Percentiles rank a stretch among this genome's conserved stretches.
Conservation (phyloP, 2,329 filamentous ascomycete genomes). For the Colletotrichum zoysiae region DNA sequence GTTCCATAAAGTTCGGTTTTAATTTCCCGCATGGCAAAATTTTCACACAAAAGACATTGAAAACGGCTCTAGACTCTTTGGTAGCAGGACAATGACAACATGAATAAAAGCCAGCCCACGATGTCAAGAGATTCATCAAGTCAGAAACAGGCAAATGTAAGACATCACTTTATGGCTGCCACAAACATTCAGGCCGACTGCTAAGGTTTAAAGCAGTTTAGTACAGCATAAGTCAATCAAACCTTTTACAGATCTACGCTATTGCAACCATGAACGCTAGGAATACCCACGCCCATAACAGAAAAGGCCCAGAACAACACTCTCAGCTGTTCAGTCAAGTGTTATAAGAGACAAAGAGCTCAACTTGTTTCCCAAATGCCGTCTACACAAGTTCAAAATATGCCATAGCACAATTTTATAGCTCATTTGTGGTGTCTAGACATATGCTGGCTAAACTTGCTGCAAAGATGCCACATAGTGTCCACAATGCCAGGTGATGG, state of each 20-base stretch:
- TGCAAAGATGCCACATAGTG: neutral
- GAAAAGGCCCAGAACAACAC: neutral
- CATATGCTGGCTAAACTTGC: neutral
- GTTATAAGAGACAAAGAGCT: neutral
- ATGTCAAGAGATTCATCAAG: neutral
- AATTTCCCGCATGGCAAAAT: neutral
- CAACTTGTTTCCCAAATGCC: neutral
- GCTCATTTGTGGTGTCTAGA: neutral
- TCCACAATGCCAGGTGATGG: neutral
- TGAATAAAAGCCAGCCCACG: neutral
- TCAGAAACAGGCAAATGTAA: neutral
- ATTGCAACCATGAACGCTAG: neutral
- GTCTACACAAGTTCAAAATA: neutral
- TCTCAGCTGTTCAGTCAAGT: neutral
- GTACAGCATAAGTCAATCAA: neutral
- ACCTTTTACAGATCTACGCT: neutral
- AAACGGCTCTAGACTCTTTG: no score
- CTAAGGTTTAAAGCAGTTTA: neutral
- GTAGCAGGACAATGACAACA: no score
- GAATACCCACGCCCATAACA: neutral
- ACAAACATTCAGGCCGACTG: neutral
- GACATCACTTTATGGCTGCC: neutral
- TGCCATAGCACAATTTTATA: neutral
- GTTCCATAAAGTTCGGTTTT: neutral
- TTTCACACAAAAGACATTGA: no score